Percentiles rank a stretch among this genome's conserved stretches.
phyloP scores from a whole-genome alignment of 306 rosid species.

The Gastrolobium bilobum region DNA sequence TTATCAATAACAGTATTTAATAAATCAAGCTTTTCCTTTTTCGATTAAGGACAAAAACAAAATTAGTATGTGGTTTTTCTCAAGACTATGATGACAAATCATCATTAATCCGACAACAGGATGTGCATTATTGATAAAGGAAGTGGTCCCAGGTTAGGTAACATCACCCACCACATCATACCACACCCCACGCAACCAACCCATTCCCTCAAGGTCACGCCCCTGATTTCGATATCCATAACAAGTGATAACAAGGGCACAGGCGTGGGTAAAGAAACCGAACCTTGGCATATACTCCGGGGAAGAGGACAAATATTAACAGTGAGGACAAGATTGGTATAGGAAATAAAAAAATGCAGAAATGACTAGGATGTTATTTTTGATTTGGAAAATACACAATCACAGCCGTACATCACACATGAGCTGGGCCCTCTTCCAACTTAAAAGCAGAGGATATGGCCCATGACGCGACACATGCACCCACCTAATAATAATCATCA shows the following conservation, averaged over 20 bases:
- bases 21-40: neutral
- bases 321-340: neutral
- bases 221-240: neutral
- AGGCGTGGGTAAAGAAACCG: slow-evolving; percentile 26
- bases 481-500: slow-evolving; percentile 38
- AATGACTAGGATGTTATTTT: slow-evolving; percentile 40
- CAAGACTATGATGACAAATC: slow-evolving; percentile 34
- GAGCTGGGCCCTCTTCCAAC: slow-evolving; percentile 51
- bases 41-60: neutral
- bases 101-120: neutral
- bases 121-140: slow-evolving; percentile 37
- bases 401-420: slow-evolving; percentile 53
- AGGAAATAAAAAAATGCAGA: neutral
- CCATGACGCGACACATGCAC: slow-evolving; percentile 49
- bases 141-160: slow-evolving; percentile 46
- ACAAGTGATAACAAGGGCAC: neutral
- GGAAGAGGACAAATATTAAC: slow-evolving; percentile 42
- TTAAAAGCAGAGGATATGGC: slow-evolving; percentile 53
- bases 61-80: neutral
- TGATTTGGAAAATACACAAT: slow-evolving; percentile 51
- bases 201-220: neutral
- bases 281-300: slow-evolving; percentile 26
- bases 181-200: neutral
- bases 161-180: slow-evolving; percentile 23
- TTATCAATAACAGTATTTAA: neutral